Evolutionary conservation across 805 yeast genomes (phyloP).

Genomic region (Kluyveromyces wickerhamii): DNA sequence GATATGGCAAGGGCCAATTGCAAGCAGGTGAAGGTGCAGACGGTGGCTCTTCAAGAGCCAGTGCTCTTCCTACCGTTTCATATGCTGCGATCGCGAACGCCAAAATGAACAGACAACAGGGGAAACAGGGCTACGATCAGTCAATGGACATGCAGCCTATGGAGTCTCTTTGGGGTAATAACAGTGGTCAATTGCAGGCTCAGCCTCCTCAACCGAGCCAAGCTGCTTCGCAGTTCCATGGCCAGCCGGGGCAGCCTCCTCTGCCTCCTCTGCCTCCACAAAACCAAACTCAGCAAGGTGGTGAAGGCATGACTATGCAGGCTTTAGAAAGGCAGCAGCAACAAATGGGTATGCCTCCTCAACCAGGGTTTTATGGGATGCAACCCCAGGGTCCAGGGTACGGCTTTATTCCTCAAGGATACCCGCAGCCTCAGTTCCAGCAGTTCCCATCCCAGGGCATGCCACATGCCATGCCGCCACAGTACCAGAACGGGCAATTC

Average conservation of each 20-base stretch:
- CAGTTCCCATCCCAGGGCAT: slow-evolving; percentile 5
- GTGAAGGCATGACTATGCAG: slow-evolving; percentile 57
- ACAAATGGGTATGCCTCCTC: slow-evolving; percentile 22
- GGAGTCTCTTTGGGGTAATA: slow-evolving; percentile 60
- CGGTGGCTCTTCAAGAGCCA: neutral
- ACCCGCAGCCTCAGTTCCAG: slow-evolving; percentile 18
- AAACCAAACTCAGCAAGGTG: slow-evolving; percentile 12
- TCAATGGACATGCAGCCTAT: slow-evolving; percentile 47
- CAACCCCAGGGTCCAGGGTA: slow-evolving; percentile 19
- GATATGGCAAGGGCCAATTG: slow-evolving; percentile 19
- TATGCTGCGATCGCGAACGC: slow-evolving; percentile 34
- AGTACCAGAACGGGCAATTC: slow-evolving; percentile 1
- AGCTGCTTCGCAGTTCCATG: slow-evolving; percentile 23
- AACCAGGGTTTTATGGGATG: slow-evolving; percentile 18
- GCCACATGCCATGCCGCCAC: slow-evolving; percentile 9
- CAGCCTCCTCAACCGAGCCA: slow-evolving; percentile 14
- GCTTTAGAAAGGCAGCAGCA: slow-evolving; percentile 64
- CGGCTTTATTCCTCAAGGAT: slow-evolving; percentile 24
- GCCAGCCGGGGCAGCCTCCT: slow-evolving; percentile 13
- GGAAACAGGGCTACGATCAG: slow-evolving; percentile 13
- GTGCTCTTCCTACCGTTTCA: slow-evolving; percentile 11
- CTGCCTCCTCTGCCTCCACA: slow-evolving; percentile 28
- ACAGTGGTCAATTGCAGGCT: neutral
- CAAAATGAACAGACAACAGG: slow-evolving; percentile 18
- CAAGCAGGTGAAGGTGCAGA: slow-evolving; percentile 4